phyloP scores from a whole-genome alignment of 2,329 filamentous ascomycete genomes.

The Cryphonectria japonica region DNA sequence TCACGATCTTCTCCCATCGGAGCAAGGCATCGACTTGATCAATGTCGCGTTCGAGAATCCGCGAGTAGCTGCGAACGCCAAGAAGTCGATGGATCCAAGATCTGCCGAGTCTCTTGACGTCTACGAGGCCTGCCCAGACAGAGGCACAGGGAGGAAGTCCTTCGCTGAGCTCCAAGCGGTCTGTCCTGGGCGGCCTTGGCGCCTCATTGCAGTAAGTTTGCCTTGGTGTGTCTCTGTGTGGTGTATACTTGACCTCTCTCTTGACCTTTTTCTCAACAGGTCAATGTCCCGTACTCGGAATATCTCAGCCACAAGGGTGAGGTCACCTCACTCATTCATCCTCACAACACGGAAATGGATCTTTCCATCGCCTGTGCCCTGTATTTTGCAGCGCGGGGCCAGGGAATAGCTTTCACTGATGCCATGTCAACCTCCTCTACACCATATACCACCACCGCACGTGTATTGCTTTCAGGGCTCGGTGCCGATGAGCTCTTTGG shows the following conservation, averaged over 20 bases:
- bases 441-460: conserved; percentile 69
- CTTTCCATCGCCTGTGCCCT: conserved; percentile 89
- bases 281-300: conserved; percentile 82
- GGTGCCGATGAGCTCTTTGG: conserved; percentile 97
- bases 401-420: conserved; percentile 52
- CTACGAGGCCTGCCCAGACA: conserved; percentile 88
- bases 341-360: conserved; percentile 99
- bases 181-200: conserved; percentile 76
- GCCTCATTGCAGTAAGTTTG: conserved; percentile 71
- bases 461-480: conserved; percentile 87
- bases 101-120: conserved; percentile 41
- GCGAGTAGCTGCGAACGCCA: conserved; percentile 63
- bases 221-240: background rate
- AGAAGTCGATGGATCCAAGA: conserved; percentile 39
- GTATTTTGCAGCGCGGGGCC: conserved; percentile 89
- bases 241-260: background rate
- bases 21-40: conserved; percentile 79
- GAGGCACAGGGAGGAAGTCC: conserved; percentile 81
- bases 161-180: conserved; percentile 71
- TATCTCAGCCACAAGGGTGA: conserved; percentile 68
- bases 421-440: conserved; percentile 28
- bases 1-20: conserved; percentile 72
- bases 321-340: conserved; percentile 79
- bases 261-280: conserved; percentile 41
- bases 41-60: conserved; percentile 99